phyloP scores from a whole-genome alignment of 345 rosid species.

The Hypericum perforatum region DNA sequence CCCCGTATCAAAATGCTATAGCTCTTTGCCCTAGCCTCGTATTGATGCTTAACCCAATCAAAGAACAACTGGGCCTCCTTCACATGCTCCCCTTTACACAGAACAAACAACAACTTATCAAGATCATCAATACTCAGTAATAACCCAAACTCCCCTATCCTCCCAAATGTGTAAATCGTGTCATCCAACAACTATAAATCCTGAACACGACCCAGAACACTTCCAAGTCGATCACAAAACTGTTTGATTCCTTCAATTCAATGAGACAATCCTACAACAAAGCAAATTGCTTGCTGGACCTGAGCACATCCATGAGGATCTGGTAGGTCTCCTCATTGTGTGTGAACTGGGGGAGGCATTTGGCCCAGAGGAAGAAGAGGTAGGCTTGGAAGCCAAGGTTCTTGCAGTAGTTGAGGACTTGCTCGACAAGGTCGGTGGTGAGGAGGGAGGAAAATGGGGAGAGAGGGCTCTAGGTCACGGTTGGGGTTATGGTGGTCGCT shows the following conservation, averaged over 20 bases:
- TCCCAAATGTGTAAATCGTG: constrained; percentile 56
- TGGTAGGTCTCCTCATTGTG: constrained; percentile 49
- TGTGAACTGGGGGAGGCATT: constrained; percentile 41
- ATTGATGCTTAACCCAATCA: constrained; percentile 31
- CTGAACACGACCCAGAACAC: constrained; percentile 69
- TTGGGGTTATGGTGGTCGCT: constrained; percentile 71
- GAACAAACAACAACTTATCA: constrained; percentile 46
- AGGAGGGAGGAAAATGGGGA: constrained; percentile 32
- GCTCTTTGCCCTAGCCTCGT: constrained; percentile 35
- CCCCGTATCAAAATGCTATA: constrained; percentile 61
- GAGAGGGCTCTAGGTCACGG: constrained; percentile 58
- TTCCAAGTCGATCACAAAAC: constrained; percentile 31
- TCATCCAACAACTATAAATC: constrained; percentile 60
- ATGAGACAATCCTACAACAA: constrained; percentile 69
- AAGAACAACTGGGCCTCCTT: constrained; percentile 47
- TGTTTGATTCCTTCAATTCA: constrained; percentile 45
- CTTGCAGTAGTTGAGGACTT: constrained; percentile 73
- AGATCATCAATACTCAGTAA: constrained; percentile 51
- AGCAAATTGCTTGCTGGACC: constrained; percentile 56
- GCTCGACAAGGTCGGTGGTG: constrained; percentile 54
- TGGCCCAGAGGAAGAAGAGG: constrained; percentile 88
- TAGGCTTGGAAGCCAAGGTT: constrained; percentile 74
- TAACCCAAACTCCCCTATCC: constrained; percentile 76
- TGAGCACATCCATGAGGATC: constrained; percentile 63
- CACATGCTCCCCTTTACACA: constrained; percentile 61